Evolutionary conservation across 306 rosid species (phyloP), one percentile per base, ranked within the genome.

Genomic region (Cucumis cinereus): DNA sequence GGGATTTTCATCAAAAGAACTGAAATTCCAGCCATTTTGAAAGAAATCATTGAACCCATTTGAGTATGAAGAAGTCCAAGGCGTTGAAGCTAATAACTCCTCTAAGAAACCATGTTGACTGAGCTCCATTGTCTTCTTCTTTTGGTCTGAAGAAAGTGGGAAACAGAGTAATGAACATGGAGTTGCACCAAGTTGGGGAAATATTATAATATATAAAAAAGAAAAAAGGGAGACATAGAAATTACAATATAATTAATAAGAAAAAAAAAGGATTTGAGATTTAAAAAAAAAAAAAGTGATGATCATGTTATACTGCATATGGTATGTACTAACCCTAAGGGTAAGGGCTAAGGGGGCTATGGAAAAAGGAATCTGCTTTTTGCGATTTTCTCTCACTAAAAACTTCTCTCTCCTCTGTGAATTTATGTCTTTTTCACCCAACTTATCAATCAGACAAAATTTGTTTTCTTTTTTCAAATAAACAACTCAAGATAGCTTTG

Each of bases 61-160:
- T 66, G 93, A 80, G 79, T 78, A 87, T 8, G 71, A 26, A 2
- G 76, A 72, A 23, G 54, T 40, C 67, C 78, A 56, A 36, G 78
- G 52, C 14, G 62, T 74, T 22, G 68, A 41, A 22, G 62, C 23
- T 11, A 91, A 78, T 19, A 93, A 74, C 69, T 93, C 98, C 80
- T 93, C 98, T 76, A 93, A 85, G 82, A 90, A 87, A 69, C 92
- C 91, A 86, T 85, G 94, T 54, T 88, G 94, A 83, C 88, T 81
- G 62, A 91, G 92, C 90, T 93, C 98, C 98, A 93, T 93, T 43
- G 72, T 80, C 72, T 77, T 80, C 60, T 55, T 38, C 47, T 66
- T 66, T 11, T 38, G 28, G 55, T 6, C 40, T 67, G 24, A 63
- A 80, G 66, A 71, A 75, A 73, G 66, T 23, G 76, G 49, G 75